Conservation (phyloP, 164 flowering plant genomes). For the Brasenia schreberi region DNA sequence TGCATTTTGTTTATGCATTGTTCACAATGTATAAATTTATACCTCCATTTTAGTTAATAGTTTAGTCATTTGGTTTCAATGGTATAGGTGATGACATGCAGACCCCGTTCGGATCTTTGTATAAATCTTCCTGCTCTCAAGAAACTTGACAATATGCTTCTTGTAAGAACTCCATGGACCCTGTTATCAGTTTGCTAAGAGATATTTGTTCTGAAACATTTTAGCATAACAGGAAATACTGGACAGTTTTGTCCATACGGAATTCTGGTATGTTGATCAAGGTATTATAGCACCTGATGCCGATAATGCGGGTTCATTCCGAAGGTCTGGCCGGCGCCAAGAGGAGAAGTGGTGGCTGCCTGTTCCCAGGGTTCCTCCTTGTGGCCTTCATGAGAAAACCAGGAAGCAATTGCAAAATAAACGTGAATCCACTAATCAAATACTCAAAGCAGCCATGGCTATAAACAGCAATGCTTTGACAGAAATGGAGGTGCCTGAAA, state of each 20-base stretch:
- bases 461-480: constrained; percentile 65
- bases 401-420: constrained; percentile 63
- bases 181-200: not conserved
- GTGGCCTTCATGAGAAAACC: constrained; percentile 55
- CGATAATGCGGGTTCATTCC: constrained; percentile 59
- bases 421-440: constrained; percentile 80
- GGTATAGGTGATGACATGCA: constrained; percentile 81
- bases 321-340: constrained; percentile 55
- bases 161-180: constrained; percentile 36
- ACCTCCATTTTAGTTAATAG: not conserved
- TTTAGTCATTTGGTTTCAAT: not conserved
- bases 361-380: constrained; percentile 71
- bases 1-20: too few species aligned
- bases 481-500: constrained; percentile 94
- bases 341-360: constrained; percentile 99
- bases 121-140: constrained; percentile 85
- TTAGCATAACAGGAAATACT: constrained; percentile 53
- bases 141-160: constrained; percentile 89
- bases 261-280: constrained; percentile 97
- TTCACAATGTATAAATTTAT: too few species aligned
- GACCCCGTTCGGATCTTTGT: constrained; percentile 71
- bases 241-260: constrained; percentile 58
- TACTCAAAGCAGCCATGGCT: constrained; percentile 85
- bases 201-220: not conserved
- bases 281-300: constrained; percentile 50